Evolutionary conservation across 202 grass and related monocot genomes (phyloP), one percentile per base, ranked within the genome.

Genomic region (Schoenoplectus triqueter): DNA sequence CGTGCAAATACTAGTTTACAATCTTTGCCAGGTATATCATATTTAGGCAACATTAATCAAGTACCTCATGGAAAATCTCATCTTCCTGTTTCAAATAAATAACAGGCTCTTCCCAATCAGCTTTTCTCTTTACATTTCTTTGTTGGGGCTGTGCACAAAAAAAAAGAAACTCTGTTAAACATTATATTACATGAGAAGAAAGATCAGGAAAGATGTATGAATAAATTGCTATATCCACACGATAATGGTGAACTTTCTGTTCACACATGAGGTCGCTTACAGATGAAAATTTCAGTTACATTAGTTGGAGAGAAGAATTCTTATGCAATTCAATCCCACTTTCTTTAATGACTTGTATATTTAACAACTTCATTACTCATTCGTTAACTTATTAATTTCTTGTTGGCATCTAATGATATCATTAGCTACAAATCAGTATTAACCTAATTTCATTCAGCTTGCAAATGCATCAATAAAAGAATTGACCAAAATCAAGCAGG

Each of bases 51-150:
- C 6, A 82, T 64, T 51, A 66, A 81, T 51, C 11, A 67, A 39
- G 41, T 90, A 98, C 95, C 95, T 98, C 86, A n/a, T 59, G 73
- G 63, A 98, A 90, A 83, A 98, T 93, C 82, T 94, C 88, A 87
- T 98, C 93, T 62, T 98, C 95, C 9, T 86, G 66, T 42, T 93
- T 98, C 0, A 89, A 69, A 86, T 92, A 98, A 73, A 93, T 92
- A 66, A 95, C 14, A 55, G 87, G 88, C 40, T 92, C 91, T 15
- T 88, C 88, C 0, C 61, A 83, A 89, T 84, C 83, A 85, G 68
- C 69, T 17, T 40, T 86, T n/a, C 21, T 85, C 69, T 88, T 98
- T 67, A 52, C 51, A 73, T 88, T 89, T 0, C 76, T 80, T 76
- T 93, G 89, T 54, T 80, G 39, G 0, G 74, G 66, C 82, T n/a